Evolutionary conservation across 2,329 filamentous ascomycete species (phyloP), one percentile per base, ranked within the genome.

Genomic region (Mycosphaerella arachidis): DNA sequence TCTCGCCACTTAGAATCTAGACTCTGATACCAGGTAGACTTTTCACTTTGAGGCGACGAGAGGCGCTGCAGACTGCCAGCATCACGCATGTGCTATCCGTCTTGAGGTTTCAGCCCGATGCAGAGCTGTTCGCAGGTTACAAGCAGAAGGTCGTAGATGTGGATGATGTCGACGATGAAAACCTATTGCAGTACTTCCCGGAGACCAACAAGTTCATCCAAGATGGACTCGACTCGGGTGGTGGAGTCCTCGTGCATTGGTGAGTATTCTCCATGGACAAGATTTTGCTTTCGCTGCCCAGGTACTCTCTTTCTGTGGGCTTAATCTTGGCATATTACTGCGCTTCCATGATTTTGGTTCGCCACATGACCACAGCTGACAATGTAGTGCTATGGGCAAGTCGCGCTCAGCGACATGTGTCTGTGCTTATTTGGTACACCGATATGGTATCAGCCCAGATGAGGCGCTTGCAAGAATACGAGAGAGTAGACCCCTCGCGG

Each of bases 11-110:
- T 68, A 24, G 24, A 24, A 24, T 24, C 53, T 60, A 63, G 63
- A 64, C 57, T 68, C 67, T 72, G 65, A 72, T 67, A 7, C 50
- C 57, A 40, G 46, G 59, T 66, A 96, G 92, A 59, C 83, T 96
- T 65, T 92, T 92, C 78, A 86, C 88, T 46, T 78, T 97, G 63
- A 86, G 87, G 61, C 86, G 89, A 62, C 86, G 86, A 62, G 82
- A 87, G 56, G 82, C 86, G 37, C 81, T 97, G 53, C 78, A 83
- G 65, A 83, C 88, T 64, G 85, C 86, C 66, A 86, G 87, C 66
- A 91, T 99, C 73, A 96, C 92, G 2, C 92, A 97, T 76, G 84
- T 97, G 31, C 81, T 97, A n/a, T 96, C 92, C 4, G 89, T 94
- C 45, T 75, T 93, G 61, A 84, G 84, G 51, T 82, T 88, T 67